Evolutionary conservation across 1,284 basidiomycete species (phyloP).

Genomic region (Athelia sp.): DNA sequence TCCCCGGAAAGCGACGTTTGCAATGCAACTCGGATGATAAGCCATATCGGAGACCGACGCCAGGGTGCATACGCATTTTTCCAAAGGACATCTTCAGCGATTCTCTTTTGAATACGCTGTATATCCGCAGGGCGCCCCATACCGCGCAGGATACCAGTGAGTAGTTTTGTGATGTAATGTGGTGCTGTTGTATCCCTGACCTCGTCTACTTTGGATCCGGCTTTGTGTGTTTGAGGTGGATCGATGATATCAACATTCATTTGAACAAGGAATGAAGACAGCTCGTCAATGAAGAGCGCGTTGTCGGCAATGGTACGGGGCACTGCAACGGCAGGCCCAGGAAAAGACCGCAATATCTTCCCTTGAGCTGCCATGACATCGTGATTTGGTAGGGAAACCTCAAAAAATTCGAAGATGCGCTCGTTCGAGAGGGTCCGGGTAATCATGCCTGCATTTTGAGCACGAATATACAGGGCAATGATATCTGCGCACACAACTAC

Average conservation of each 20-base stretch:
- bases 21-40: constrained; percentile 21
- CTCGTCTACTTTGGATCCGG: constrained; percentile 8
- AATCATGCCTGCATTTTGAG: constrained; percentile 3
- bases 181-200: constrained; percentile 16
- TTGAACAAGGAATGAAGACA: constrained; percentile 15
- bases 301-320: background rate
- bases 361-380: background rate
- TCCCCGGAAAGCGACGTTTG: constrained; percentile 20
- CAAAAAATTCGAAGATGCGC: constrained; percentile 2
- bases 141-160: constrained; percentile 22
- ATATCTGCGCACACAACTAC: background rate
- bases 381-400: background rate
- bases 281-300: constrained; percentile 9
- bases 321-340: constrained; percentile 5
- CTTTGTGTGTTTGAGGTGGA: constrained; percentile 2
- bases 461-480: constrained; percentile 1
- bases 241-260: constrained; percentile 12
- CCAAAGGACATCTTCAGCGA: background rate
- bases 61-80: constrained; percentile 20
- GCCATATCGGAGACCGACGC: constrained; percentile 23
- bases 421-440: background rate
- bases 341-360: constrained; percentile 2
- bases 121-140: constrained; percentile 9
- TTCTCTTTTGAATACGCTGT: constrained; percentile 15
- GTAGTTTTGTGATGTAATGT: constrained; percentile 22